Conservation (phyloP, 805 yeast genomes). For the Nakazawaea wyomingensis region DNA sequence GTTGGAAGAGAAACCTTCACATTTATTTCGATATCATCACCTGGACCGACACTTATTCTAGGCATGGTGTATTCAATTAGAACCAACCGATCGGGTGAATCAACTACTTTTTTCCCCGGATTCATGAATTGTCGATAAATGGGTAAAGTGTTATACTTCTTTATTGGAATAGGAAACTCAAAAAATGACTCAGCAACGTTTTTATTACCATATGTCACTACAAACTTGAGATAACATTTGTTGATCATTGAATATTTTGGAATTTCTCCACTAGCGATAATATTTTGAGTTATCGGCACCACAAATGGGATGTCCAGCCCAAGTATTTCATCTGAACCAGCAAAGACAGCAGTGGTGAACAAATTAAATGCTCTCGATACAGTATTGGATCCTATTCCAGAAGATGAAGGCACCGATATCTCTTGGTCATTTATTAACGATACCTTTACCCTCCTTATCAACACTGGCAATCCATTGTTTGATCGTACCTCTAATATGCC, state of each 20-base stretch:
- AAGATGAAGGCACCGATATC: constrained; percentile 33
- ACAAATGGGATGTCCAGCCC: constrained; percentile 59
- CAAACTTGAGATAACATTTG: background rate
- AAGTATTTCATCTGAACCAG: constrained; percentile 36
- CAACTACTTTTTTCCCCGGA: constrained; percentile 37
- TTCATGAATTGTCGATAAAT: constrained; percentile 50
- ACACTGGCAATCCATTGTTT: constrained; percentile 40
- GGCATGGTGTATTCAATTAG: constrained; percentile 42
- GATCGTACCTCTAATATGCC: constrained; percentile 53
- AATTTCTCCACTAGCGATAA: constrained; percentile 44
- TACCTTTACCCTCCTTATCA: constrained; percentile 42
- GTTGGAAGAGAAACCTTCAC: constrained; percentile 27
- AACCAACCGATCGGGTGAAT: constrained; percentile 45
- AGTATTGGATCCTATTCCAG: constrained; percentile 29
- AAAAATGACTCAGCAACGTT: constrained; percentile 17
- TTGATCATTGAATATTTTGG: constrained; percentile 9
- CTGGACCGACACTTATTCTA: constrained; percentile 53
- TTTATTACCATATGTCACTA: constrained; percentile 8
- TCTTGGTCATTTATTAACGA: constrained; percentile 47
- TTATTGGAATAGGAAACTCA: constrained; percentile 47
- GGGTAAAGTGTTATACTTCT: constrained; percentile 53
- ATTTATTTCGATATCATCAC: constrained; percentile 38
- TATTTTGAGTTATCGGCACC: constrained; percentile 49
- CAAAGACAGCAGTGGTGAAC: constrained; percentile 31
- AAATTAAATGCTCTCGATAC: constrained; percentile 29